Percentiles rank a stretch among this genome's conserved stretches.
Evolutionary conservation across 495 filamentous ascomycete species (phyloP).

Genomic region (Trichoderma reesei): DNA sequence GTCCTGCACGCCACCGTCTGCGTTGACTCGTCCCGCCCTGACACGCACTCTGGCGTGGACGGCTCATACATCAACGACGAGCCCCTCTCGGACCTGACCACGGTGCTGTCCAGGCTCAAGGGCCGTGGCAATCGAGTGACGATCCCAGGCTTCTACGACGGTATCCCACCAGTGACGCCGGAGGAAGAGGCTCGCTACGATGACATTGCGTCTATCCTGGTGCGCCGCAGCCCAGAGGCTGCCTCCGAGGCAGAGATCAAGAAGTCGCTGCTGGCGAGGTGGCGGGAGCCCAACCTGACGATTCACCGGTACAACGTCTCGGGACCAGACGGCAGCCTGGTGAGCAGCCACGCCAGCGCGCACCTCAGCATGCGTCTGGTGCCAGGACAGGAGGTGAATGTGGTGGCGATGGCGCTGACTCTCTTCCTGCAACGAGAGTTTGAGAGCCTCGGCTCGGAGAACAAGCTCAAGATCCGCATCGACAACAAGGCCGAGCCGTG

Average conservation of each 20-base stretch:
- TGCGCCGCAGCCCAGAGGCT: conserved; percentile 56
- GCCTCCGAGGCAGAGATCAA: conserved; percentile 59
- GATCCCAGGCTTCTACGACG: conserved; percentile 73
- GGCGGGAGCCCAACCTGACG: conserved; percentile 92
- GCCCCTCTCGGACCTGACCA: conserved; percentile 78
- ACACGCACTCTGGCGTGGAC: conserved; percentile 92
- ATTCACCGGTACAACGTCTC: conserved; percentile 89
- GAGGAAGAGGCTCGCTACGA: conserved; percentile 75
- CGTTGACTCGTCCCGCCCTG: conserved; percentile 73
- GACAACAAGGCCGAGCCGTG: conserved; percentile 92
- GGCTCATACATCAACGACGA: conserved; percentile 82
- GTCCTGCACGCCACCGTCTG: conserved; percentile 88
- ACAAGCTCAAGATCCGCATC: conserved; percentile 71
- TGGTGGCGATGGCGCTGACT: conserved; percentile 57
- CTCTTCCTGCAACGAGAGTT: conserved; percentile 65
- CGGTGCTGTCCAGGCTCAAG: conserved; percentile 69
- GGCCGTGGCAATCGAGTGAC: conserved; percentile 52
- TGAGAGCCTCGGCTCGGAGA: conserved; percentile 59
- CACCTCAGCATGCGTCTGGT: conserved; percentile 86
- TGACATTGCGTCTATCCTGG: conserved; percentile 67
- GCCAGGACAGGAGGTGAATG: conserved; percentile 74
- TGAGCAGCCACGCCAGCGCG: conserved; percentile 76
- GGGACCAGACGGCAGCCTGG: conserved; percentile 74
- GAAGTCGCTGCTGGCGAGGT: conserved; percentile 75
- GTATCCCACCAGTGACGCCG: conserved; percentile 62